Percentiles rank a stretch among this genome's conserved stretches.
phyloP scores from a whole-genome alignment of 345 rosid genomes.

The Nephelium lappaceum region DNA sequence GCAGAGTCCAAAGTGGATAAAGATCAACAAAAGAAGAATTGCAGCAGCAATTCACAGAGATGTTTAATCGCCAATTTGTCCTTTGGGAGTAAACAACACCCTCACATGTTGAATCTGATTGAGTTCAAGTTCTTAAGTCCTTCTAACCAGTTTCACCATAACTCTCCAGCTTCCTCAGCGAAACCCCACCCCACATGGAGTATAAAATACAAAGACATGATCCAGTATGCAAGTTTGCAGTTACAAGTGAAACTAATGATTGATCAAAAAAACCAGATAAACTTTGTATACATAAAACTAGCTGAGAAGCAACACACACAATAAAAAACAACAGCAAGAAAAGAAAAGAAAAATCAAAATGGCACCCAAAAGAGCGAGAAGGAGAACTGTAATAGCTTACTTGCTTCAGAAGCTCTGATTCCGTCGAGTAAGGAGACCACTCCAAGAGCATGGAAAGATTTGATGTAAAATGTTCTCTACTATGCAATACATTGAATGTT shows the following conservation, averaged over 20 bases:
- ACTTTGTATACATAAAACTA: background rate
- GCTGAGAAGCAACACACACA: background rate
- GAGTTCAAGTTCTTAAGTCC: background rate
- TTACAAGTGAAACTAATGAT: background rate
- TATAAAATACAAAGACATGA: background rate
- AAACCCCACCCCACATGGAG: background rate
- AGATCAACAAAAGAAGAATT: background rate
- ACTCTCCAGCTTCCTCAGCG: background rate
- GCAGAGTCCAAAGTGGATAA: background rate
- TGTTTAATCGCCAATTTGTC: background rate
- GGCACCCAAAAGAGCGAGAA: background rate
- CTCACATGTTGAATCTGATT: background rate
- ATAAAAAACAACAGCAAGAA: background rate
- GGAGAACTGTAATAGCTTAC: constrained; percentile 37
- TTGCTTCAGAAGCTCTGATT: constrained; percentile 88
- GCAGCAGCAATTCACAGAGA: background rate
- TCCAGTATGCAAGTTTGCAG: background rate
- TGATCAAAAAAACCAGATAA: background rate
- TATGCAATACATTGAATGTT: constrained; percentile 43
- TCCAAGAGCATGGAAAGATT: constrained; percentile 72
- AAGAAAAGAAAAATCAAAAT: constrained; percentile 4
- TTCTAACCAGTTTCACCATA: background rate
- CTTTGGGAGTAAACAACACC: background rate
- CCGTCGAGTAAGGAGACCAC: constrained; percentile 94
- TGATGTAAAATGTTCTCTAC: constrained; percentile 56